Conservation (phyloP, 1,284 basidiomycete species). For the Malassezia japonica region DNA sequence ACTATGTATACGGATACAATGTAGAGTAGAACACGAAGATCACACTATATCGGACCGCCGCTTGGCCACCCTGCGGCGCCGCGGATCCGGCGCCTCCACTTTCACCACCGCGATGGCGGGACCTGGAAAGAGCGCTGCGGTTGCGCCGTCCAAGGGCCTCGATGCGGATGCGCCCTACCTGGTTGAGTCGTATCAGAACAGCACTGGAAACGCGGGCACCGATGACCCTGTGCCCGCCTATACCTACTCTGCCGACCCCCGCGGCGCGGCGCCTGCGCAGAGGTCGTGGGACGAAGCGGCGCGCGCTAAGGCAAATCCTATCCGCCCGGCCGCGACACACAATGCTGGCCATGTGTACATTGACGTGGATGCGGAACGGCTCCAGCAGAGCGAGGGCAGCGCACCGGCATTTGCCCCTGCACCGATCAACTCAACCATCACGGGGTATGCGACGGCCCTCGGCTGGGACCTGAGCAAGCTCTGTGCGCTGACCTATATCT, state of each 20-base stretch:
- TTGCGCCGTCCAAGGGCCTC: background rate
- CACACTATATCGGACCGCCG: too few relatives aligned
- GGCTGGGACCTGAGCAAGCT: constrained; percentile 14
- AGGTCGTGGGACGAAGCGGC: constrained; percentile 18
- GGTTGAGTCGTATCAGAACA: constrained; percentile 15
- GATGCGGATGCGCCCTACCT: constrained; percentile 15
- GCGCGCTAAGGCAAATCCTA: constrained; percentile 7
- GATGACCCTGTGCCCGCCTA: background rate
- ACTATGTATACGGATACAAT: background rate
- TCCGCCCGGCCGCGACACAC: background rate
- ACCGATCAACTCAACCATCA: constrained; percentile 13
- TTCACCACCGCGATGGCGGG: background rate
- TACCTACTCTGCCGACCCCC: constrained; percentile 1
- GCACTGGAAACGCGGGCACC: background rate
- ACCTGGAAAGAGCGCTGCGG: background rate
- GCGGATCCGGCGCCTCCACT: too few relatives aligned
- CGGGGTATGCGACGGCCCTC: constrained; percentile 14
- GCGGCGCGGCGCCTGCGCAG: background rate
- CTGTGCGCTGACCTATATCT: constrained; percentile 4
- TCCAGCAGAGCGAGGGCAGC: background rate
- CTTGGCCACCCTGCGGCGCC: too few relatives aligned
- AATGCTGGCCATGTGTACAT: constrained; percentile 6
- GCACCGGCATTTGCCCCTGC: background rate
- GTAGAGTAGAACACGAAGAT: constrained; percentile 1
- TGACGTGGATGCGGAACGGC: constrained; percentile 1